Evolutionary conservation across 345 rosid genomes (phyloP).

Genomic region (Lepidium aucheri): DNA sequence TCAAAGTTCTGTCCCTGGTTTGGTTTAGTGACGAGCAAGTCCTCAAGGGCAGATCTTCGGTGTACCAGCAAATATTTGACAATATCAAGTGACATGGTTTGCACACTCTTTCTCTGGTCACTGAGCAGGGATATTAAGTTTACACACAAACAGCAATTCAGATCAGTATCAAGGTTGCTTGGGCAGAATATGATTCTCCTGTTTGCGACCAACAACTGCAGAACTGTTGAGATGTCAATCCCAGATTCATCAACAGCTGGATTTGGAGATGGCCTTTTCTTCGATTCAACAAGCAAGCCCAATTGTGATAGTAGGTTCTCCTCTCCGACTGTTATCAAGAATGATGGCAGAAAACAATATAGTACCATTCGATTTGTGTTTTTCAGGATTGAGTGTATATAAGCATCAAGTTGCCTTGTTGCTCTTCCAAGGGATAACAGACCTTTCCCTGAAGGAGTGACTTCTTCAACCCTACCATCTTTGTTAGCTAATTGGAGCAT

Average conservation of each 20-base stretch:
- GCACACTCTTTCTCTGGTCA: conserved; percentile 78
- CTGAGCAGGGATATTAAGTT: conserved; percentile 74
- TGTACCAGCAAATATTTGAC: conserved; percentile 78
- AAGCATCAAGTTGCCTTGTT: conserved; percentile 80
- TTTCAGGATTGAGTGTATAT: conserved; percentile 83
- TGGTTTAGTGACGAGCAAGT: conserved; percentile 78
- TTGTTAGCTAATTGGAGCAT: conserved; percentile 96
- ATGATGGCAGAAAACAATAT: conserved; percentile 91
- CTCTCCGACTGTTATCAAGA: conserved; percentile 78
- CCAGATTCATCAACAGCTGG: conserved; percentile 60
- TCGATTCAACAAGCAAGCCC: conserved; percentile 70
- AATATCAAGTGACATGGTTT: conserved; percentile 77
- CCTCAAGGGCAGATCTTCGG: conserved; percentile 85
- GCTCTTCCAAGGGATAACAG: conserved; percentile 80
- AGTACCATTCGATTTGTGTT: conserved; percentile 82
- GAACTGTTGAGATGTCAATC: conserved; percentile 68
- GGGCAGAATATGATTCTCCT: conserved; percentile 88
- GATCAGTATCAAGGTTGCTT: conserved; percentile 85
- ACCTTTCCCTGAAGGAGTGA: conserved; percentile 83
- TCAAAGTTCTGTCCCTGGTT: conserved; percentile 77
- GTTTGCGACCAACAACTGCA: conserved; percentile 91
- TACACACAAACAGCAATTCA: conserved; percentile 88
- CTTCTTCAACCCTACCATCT: conserved; percentile 93
- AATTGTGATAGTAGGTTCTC: conserved; percentile 68
- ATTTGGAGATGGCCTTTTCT: conserved; percentile 42